Conservation (phyloP, 345 rosid genomes). For the Mercurialis annua region DNA sequence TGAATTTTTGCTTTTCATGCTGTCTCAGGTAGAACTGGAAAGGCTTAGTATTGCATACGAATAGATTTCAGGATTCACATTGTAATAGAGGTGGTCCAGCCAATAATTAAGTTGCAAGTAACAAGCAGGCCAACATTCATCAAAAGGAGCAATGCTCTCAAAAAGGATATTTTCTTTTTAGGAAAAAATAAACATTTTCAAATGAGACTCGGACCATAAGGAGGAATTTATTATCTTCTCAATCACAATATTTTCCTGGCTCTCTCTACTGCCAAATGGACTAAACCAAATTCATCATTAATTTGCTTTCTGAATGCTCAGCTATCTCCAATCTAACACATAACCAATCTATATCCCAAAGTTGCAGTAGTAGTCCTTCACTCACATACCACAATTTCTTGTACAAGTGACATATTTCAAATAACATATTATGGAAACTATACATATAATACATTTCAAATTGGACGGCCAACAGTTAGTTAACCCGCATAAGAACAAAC, state of each 20-base stretch:
- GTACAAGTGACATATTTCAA: background rate
- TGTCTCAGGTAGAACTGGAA: background rate
- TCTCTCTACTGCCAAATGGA: background rate
- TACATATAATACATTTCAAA: background rate
- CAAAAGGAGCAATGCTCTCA: background rate
- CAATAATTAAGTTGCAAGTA: background rate
- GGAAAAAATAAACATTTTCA: background rate
- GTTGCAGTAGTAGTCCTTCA: background rate
- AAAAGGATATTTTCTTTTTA: background rate
- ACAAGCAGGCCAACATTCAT: background rate
- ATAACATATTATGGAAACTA: background rate
- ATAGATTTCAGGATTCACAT: conserved; percentile 8
- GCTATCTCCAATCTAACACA: background rate
- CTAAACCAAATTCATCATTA: background rate
- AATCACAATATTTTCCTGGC: background rate
- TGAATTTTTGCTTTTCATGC: background rate
- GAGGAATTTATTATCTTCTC: background rate
- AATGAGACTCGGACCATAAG: background rate
- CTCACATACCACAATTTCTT: conserved; percentile 2
- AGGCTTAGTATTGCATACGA: background rate
- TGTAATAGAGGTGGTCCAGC: background rate
- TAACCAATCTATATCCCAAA: background rate
- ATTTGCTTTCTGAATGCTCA: background rate
- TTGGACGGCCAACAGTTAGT: background rate
- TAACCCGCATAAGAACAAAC: background rate